Percentiles rank a stretch among this genome's conserved stretches.
Conservation (phyloP, 164 flowering plant species). For the Stephania cephalantha region DNA sequence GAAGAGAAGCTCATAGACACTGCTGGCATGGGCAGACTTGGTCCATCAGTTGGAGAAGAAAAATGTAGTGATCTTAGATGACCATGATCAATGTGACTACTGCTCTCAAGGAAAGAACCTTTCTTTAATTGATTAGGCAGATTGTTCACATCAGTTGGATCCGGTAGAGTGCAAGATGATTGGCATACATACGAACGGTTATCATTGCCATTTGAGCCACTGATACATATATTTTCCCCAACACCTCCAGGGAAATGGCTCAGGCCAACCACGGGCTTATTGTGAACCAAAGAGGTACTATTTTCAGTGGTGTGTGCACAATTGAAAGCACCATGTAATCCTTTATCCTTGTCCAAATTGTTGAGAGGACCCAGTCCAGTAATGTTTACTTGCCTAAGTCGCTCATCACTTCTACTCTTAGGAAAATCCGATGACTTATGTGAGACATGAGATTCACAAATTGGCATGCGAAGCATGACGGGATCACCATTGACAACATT, state of each 20-base stretch:
- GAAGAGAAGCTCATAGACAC: conserved; percentile 24
- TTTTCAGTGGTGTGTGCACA: conserved; percentile 12
- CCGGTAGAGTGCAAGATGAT: conserved; percentile 16
- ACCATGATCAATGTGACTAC: conserved; percentile 18
- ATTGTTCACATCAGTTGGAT: conserved; percentile 22
- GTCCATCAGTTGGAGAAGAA: conserved; percentile 15
- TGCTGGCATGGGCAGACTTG: conserved; percentile 16
- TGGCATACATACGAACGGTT: conserved; percentile 13
- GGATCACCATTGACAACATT: conserved; percentile 19
- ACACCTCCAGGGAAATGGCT: conserved; percentile 12
- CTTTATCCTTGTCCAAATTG: conserved; percentile 22
- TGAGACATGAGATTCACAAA: conserved; percentile 21
- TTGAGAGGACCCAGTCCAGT: conserved; percentile 15
- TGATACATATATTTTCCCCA: conserved; percentile 13
- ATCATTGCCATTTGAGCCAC: conserved; percentile 16
- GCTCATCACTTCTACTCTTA: conserved; percentile 15
- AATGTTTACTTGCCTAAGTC: conserved; percentile 11
- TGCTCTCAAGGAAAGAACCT: conserved; percentile 18
- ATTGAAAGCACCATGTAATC: conserved; percentile 11
- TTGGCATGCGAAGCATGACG: conserved; percentile 12
- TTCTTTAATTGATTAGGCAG: conserved; percentile 16
- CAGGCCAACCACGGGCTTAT: conserved; percentile 19
- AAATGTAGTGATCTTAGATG: conserved; percentile 13
- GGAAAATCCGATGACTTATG: conserved; percentile 15
- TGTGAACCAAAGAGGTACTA: conserved; percentile 13